phyloP scores from a whole-genome alignment of 495 filamentous ascomycete species.

The Annulohypoxylon bovei region DNA sequence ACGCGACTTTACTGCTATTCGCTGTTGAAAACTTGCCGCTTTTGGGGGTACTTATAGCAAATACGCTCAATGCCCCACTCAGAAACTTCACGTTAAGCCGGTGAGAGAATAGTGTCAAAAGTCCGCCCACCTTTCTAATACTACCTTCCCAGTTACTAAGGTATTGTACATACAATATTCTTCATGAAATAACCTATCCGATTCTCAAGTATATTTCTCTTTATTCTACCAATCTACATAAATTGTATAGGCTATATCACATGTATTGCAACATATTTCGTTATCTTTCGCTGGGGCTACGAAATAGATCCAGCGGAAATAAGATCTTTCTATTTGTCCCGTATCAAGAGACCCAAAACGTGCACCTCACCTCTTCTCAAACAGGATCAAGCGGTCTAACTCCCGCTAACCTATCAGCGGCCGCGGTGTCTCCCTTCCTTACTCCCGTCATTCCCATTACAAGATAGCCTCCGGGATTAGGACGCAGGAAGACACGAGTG shows the following conservation, averaged over 20 bases:
- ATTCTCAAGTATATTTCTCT: not conserved
- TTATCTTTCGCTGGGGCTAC: not conserved
- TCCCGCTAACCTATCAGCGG: not conserved
- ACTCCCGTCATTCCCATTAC: conserved; percentile 7
- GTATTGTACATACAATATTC: not conserved
- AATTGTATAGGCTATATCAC: not conserved
- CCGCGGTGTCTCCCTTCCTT: not conserved
- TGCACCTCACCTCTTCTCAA: not conserved
- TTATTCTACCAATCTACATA: not conserved
- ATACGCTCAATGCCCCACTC: not conserved
- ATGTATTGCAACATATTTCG: not conserved
- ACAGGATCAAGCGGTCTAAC: not conserved
- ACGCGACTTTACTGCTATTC: too few species aligned
- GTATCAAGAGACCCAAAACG: not conserved
- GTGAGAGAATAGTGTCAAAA: not conserved
- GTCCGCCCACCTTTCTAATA: not conserved
- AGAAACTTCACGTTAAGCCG: not conserved
- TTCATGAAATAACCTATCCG: not conserved
- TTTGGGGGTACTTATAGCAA: not conserved
- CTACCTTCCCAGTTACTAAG: too few species aligned
- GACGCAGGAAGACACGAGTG: conserved; percentile 1
- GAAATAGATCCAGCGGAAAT: not conserved
- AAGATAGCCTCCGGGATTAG: conserved; percentile 20
- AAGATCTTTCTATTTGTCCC: too few species aligned
- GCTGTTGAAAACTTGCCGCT: not conserved